A percentile compares a stretch with the other conserved stretches of the same genome.
phyloP scores from a whole-genome alignment of 768 basidiomycete genomes.

The Chalciporus piperatus region DNA sequence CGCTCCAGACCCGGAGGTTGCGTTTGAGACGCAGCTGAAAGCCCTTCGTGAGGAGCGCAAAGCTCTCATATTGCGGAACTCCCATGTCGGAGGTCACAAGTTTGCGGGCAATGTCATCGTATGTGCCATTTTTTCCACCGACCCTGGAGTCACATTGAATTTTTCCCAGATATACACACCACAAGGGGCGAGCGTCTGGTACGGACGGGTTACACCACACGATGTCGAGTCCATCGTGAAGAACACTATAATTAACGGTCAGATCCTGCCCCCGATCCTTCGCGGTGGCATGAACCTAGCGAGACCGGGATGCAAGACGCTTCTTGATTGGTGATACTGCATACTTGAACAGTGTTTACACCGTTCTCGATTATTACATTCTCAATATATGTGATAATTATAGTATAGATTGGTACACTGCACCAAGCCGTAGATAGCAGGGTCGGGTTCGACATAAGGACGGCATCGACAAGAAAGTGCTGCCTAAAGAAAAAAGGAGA shows the following conservation, averaged over 20 bases:
- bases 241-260: slow-evolving; percentile 83
- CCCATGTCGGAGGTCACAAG: slow-evolving; percentile 92
- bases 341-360: neutral
- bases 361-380: slow-evolving; percentile 19
- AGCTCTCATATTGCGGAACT: slow-evolving; percentile 81
- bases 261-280: slow-evolving; percentile 80
- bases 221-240: slow-evolving; percentile 84
- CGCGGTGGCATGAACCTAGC: slow-evolving; percentile 83
- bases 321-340: slow-evolving; percentile 65
- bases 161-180: slow-evolving; percentile 75
- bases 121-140: slow-evolving; percentile 34
- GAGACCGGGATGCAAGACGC: slow-evolving; percentile 60
- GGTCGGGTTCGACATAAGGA: slow-evolving; percentile 1
- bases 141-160: neutral
- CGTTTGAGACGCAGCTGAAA: slow-evolving; percentile 46
- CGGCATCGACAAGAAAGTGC: slow-evolving; percentile 4
- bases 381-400: slow-evolving; percentile 26
- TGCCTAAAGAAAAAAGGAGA: slow-evolving; percentile 8
- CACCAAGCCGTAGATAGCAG: slow-evolving; percentile 3
- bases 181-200: slow-evolving; percentile 84
- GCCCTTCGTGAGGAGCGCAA: slow-evolving; percentile 53
- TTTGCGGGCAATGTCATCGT: slow-evolving; percentile 91
- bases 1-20: slow-evolving; percentile 46
- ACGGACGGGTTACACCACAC: slow-evolving; percentile 89
- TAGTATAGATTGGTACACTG: slow-evolving; percentile 18